Base-by-base conservation (phyloP, 305 asterid genomes). In the Fraxinus albicans region DNA sequence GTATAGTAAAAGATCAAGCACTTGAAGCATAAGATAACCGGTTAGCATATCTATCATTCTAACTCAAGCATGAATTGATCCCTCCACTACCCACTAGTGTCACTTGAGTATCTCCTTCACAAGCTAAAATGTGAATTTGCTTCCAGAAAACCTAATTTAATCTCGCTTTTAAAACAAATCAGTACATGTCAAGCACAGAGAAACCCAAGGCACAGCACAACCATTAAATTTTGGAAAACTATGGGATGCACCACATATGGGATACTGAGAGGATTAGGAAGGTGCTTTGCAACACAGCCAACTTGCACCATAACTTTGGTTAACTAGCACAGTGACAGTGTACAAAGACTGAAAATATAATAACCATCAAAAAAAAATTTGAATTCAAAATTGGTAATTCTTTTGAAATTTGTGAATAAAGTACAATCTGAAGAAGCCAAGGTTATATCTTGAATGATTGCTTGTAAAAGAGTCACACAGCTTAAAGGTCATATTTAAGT, bases 31-130 rank as follows among this genome's bases (percentile, higher is more conserved):
- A 60, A 58, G 70, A 60, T 60, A 60, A 60, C 70, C 70, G 21
- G 33, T 60, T 60, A 60, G 31, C 13, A 7, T 75, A 21, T 75
- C 31, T 75, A 75, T 76, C 79, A 42, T 33, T 76, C 55, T 21
- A 40, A 27, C 80, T 38, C 79, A 73, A 73, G 50, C 81, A 78
- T 8, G 63, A 31, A 78, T 55, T 25, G 40, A 60, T 60, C 31
- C 70, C 31, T 60, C 70, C 31, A 60, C 70, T 60, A 60, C 70
- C 70, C 31, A 21, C 15, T 21, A 60, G 70, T 60, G 31, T 21
- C 70, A 8, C 70, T 21, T 60, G 70, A 21, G 15, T 21, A 21
- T 60, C 70, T 21, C 33, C 23, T 60, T 21, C 70, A 55, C 42
- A 72, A 44, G 50, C 9, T n/a, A 73, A 69, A 69, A 69, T 69